A percentile compares a stretch with the other conserved stretches of the same genome.
Conservation (phyloP, 108 stramenopile species). For the Cyclotella atomus region DNA sequence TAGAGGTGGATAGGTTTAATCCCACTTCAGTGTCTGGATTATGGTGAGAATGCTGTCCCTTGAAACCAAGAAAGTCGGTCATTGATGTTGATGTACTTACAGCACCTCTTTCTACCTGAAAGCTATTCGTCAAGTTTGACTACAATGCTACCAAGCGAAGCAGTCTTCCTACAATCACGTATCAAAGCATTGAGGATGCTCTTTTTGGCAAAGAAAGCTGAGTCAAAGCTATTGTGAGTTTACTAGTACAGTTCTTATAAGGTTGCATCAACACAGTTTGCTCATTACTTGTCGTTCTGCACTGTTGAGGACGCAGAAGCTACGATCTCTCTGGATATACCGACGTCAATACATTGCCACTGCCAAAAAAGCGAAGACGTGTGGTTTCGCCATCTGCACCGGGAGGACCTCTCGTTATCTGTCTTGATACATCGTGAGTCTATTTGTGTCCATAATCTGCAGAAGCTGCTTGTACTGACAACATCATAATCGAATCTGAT, state of each 20-base stretch:
- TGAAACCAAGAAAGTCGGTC: too few species aligned
- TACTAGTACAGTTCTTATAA: background rate
- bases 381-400: slow-evolving; percentile 59
- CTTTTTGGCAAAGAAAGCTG: slow-evolving; percentile 72
- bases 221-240: slow-evolving; percentile 61
- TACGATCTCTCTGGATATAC: slow-evolving; percentile 70
- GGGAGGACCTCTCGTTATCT: slow-evolving; percentile 76
- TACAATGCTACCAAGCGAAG: slow-evolving; percentile 81
- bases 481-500: too few species aligned
- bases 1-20: slow-evolving; percentile 59
- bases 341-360: slow-evolving; percentile 64
- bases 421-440: slow-evolving; percentile 71
- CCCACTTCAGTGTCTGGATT: slow-evolving; percentile 60
- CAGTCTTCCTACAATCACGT: slow-evolving; percentile 56
- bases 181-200: slow-evolving; percentile 54
- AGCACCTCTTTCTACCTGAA: too few species aligned
- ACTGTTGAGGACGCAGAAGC: slow-evolving; percentile 27
- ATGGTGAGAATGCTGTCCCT: too few species aligned
- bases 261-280: background rate
- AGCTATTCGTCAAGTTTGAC: slow-evolving; percentile 64
- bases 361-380: slow-evolving; percentile 27
- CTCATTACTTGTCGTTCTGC: background rate
- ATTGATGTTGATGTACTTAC: too few species aligned
- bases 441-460: background rate
- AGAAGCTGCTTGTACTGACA: too few species aligned